Base-by-base conservation (phyloP, 768 basidiomycete genomes). In the Leucosporidium creatinivorum region DNA sequence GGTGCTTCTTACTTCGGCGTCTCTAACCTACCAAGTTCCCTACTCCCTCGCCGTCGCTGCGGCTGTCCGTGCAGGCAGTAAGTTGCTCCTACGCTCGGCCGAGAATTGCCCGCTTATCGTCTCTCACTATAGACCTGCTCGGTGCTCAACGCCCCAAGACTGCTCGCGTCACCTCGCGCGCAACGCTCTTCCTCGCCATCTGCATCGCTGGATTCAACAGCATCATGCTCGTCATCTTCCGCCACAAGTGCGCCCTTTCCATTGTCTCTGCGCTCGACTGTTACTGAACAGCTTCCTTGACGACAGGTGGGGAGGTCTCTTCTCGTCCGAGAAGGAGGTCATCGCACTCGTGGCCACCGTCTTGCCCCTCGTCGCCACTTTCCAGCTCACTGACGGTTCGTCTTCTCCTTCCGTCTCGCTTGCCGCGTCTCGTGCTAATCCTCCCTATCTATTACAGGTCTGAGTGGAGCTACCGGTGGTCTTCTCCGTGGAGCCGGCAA, bases 401-500 rank as follows among this genome's bases (percentile, higher is more conserved):
- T 66, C 62, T 47, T 26, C 12, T 54, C n/a, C 15, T 28, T 10
- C 6, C 25, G 15, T 5, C 39, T 44, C 39, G 39, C 15, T 15
- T 15, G 54, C 17, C 54, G n/a, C 54, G 2, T 25, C n/a, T 18
- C 17, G 26, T 55, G 54, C 26, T 25, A 54, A 26, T 28, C 31
- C 3, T 31, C 18, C 23, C 5, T 25, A 21, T 28, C 18, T 31
- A 3, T 9, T 12, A 4, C 55, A 57, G 55, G 55, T 18, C 7
- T 63, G 17, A 76, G 83, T 3, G 86, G 83, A 0, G 84, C 92
- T 8, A 82, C 85, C 0, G 83, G 82, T 10, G 93, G 93, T 4
- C 84, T 96, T 68, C 81, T 98, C 62, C 83, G 94, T 54, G 88
- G 93, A 0, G 80, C 85, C 49, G 93, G 93, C 26, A 89, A 87